Base-by-base conservation (phyloP, 2,329 filamentous ascomycete species). In the Xylariomycetidae sp. region DNA sequence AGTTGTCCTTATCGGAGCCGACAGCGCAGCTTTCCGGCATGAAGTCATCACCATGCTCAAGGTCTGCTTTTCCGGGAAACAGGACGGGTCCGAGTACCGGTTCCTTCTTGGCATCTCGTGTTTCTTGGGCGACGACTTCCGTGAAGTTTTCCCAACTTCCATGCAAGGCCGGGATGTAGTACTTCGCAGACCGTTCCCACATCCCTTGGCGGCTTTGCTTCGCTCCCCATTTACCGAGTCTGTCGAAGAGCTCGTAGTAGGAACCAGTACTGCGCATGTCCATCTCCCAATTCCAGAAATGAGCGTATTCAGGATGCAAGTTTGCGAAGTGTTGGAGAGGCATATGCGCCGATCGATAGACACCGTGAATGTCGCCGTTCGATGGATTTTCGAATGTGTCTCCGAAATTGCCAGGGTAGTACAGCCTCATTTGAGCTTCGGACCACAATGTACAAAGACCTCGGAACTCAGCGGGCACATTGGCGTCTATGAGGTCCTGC, bases 381-480 rank as follows among this genome's bases (percentile, higher is more conserved):
- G 67, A 68, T 6, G 71, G 72, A 50, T 76, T 74, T 34, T 71
- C 65, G 48, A 80, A 77, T 1, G 79, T 74, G 27, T 80, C 76
- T 46, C 82, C 79, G n/a, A 88, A 81, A 25, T 76, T 73, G 2
- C 75, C 75, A 39, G 72, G 58, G 52, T 93, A 94, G 57, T 86
- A 79, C 35, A 89, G 69, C 36, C 72, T 70, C 84, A 94, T 90
- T 58, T 90, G 85, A 32, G 76, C 71, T 57, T 92, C 85, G 3
- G 85, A 88, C 87, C 87, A 94, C 5, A 93, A 65, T 0, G 82
- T 86, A 27, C 82, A 84, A 57, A 94, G 75, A 39, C 80, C 76
- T 53, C 81, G 83, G 59, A 94, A 94, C 52, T 90, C 85, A 39
- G 74, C 67, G 1, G 85, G 68, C 48, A 83, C 59, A 49, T 81